A percentile compares a stretch with the other conserved stretches of the same genome.
These are phyloP conservation scores for Ceratorhiza oryzae-sativae DNA, from an alignment of 1,284 basidiomycete genomes.

Conservation along the genomic window DNA sequence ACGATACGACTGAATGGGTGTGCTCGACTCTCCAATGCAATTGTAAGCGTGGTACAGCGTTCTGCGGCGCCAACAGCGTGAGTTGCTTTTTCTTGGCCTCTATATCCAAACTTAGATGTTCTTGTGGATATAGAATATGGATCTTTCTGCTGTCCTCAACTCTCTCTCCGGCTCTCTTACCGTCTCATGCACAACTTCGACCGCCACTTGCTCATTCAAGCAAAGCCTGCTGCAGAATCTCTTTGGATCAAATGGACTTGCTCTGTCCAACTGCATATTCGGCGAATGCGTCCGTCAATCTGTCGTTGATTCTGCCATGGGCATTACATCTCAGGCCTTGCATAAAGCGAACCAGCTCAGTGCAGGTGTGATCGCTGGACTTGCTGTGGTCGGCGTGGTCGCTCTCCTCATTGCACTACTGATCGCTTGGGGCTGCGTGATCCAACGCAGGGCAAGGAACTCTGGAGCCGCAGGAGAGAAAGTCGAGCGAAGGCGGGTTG, in stretches of 20 bases:
- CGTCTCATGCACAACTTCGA: conserved; percentile 67
- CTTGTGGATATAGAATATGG: conserved; percentile 46
- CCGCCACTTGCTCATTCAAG: conserved; percentile 74
- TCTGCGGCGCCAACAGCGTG: conserved; percentile 67
- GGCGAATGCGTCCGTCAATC: conserved; percentile 87
- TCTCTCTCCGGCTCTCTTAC: conserved; percentile 64
- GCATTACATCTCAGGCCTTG: conserved; percentile 48
- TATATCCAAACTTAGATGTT: not conserved
- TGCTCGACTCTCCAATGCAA: conserved; percentile 77
- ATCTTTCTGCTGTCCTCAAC: conserved; percentile 68
- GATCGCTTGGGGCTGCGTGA: conserved; percentile 66
- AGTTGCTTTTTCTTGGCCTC: conserved; percentile 1
- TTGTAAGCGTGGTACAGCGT: conserved; percentile 71
- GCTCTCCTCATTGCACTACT: conserved; percentile 64
- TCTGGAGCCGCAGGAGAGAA: conserved; percentile 46
- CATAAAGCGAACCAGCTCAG: conserved; percentile 58
- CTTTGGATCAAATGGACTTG: conserved; percentile 76
- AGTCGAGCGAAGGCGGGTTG: conserved; percentile 58
- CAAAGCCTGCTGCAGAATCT: conserved; percentile 68
- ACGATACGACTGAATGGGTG: conserved; percentile 61
- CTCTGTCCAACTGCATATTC: conserved; percentile 72
- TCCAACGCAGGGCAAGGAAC: conserved; percentile 66
- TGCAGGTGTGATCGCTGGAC: conserved; percentile 84
- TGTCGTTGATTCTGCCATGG: conserved; percentile 65
- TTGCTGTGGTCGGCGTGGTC: conserved; percentile 79